Evolutionary conservation across 768 basidiomycete species (phyloP), one percentile per base, ranked within the genome.

Genomic region (Suillus paluster): DNA sequence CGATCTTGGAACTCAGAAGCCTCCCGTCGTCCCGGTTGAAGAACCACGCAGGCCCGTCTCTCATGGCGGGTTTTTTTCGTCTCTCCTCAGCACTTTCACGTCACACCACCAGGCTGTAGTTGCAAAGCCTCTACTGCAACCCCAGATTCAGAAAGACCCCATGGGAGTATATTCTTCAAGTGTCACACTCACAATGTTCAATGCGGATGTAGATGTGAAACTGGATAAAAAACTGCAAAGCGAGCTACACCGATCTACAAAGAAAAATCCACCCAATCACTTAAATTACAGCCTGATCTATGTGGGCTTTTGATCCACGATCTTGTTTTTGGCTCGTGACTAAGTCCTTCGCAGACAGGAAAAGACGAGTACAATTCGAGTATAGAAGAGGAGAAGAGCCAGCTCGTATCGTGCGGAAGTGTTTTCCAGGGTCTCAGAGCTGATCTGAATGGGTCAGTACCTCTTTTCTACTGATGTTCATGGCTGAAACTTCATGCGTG

Each of bases 231-330:
- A 89, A 69, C 77, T 90, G 53, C 79, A 84, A 2, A 73, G 79
- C 10, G 97, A 98, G 73, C 78, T 99, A 38, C 84, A 91, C 62
- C 82, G 97, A 62, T 92, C 94, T 1, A 99, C 96, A 12, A 98
- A 98, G 84, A 99, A 99, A 80, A 89, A 92, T 59, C 91, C 94
- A 0, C 97, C 97, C 0, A 78, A 76, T 5, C 84, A 79, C 57
- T 84, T 95, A 71, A 87, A 82, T 59, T 91, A 92, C 59, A 86
- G 91, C 66, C 80, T 99, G 14, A 94, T 99, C 44, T 99, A 93
- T 78, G 90, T 92, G 57, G 64, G 86, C 73, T 17, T 10, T 54
- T 42, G 38, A 34, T 38, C 34, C 36, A 12, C 27, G 25, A 21
- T 58, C 17, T 33, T 54, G 11, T 67, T 50, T 55, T 25, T 21